Conservation (phyloP, 1,284 basidiomycete genomes). For the Cutaneotrichosporon mucoides region DNA sequence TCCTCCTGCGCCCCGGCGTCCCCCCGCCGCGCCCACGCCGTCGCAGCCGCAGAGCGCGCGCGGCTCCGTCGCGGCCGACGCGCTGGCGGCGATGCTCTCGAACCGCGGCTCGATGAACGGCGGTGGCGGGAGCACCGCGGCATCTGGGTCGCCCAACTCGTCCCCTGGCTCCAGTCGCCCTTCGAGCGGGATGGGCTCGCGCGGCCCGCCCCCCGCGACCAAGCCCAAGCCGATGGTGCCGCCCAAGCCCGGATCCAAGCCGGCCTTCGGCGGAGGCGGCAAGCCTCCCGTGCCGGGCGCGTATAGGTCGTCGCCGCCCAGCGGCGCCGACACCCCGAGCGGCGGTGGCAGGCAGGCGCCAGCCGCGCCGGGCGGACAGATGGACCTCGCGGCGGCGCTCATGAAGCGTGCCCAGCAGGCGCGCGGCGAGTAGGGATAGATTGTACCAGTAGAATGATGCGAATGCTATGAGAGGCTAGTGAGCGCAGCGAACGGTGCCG, state of each 20-base stretch:
- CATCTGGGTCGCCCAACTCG: slow-evolving; percentile 42
- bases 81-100: slow-evolving; percentile 13
- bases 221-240: slow-evolving; percentile 52
- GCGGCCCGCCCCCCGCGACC: slow-evolving; percentile 47
- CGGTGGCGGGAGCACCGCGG: slow-evolving; percentile 56
- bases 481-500: no score
- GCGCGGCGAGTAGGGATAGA: neutral
- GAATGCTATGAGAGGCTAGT: no score
- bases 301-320: slow-evolving; percentile 20
- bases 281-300: slow-evolving; percentile 42
- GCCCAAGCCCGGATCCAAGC: slow-evolving; percentile 49
- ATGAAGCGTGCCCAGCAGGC: slow-evolving; percentile 20
- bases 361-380: slow-evolving; percentile 58
- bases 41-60: neutral
- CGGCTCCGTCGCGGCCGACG: slow-evolving; percentile 33
- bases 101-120: slow-evolving; percentile 11
- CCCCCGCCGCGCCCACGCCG: neutral
- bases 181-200: slow-evolving; percentile 37
- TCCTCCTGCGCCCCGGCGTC: slow-evolving; percentile 55
- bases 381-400: slow-evolving; percentile 69
- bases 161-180: slow-evolving; percentile 59
- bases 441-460: neutral
- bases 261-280: slow-evolving; percentile 17
- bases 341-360: slow-evolving; percentile 47
- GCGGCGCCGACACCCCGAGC: slow-evolving; percentile 17